phyloP scores from a whole-genome alignment of 2,329 filamentous ascomycete species.

The Fusarium sp. region DNA sequence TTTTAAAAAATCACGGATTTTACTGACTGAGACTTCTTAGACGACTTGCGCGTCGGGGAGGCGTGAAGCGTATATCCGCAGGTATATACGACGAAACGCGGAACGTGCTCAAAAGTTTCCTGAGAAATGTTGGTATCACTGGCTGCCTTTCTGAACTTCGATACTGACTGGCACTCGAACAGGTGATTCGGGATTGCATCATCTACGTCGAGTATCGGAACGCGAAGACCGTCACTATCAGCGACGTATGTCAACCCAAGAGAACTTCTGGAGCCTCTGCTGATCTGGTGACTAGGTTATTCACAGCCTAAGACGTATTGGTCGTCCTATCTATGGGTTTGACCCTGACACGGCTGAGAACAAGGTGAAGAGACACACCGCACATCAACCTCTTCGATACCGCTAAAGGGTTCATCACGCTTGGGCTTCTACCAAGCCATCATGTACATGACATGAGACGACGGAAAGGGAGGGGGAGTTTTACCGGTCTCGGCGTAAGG shows the following conservation, averaged over 20 bases:
- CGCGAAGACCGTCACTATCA: slow-evolving; percentile 68
- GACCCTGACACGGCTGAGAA: slow-evolving; percentile 51
- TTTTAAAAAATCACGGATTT: neutral
- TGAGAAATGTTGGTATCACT: slow-evolving; percentile 55
- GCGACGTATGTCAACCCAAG: slow-evolving; percentile 60
- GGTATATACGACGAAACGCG: slow-evolving; percentile 70
- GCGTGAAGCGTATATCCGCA: slow-evolving; percentile 75
- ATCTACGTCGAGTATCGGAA: slow-evolving; percentile 61
- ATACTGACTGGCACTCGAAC: slow-evolving; percentile 23
- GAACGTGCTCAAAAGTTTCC: slow-evolving; percentile 55
- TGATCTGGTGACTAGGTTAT: slow-evolving; percentile 58
- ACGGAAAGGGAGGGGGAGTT: neutral
- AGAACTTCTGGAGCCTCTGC: slow-evolving; percentile 1
- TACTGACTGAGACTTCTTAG: slow-evolving; percentile 49
- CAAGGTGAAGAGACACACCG: neutral
- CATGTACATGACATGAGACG: neutral
- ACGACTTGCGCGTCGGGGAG: slow-evolving; percentile 76
- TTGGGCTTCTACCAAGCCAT: neutral
- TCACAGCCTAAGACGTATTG: slow-evolving; percentile 57
- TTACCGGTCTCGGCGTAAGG: slow-evolving; percentile 7
- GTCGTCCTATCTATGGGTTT: slow-evolving; percentile 66
- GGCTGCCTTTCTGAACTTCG: neutral
- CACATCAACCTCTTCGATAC: neutral
- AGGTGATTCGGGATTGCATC: slow-evolving; percentile 62
- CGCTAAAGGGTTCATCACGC: neutral